phyloP scores from a whole-genome alignment of 768 basidiomycete genomes.

The Flagelloscypha sp. region DNA sequence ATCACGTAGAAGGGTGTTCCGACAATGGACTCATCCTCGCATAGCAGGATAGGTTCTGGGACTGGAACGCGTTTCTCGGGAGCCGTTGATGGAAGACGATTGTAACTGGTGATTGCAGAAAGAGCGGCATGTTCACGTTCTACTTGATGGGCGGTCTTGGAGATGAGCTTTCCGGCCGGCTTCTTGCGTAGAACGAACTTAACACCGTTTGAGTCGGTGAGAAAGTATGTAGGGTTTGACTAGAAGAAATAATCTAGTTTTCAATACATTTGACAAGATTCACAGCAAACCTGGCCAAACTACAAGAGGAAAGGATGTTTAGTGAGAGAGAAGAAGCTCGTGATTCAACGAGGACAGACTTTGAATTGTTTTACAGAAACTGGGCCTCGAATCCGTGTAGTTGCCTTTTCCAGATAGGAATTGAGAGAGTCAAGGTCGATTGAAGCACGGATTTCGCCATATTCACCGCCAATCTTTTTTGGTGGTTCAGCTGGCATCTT shows the following conservation, averaged over 20 bases:
- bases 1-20: constrained; percentile 95
- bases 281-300: constrained; percentile 77
- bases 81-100: constrained; percentile 44
- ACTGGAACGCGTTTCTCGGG: constrained; percentile 62
- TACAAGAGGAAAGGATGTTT: constrained; percentile 18
- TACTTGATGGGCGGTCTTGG: constrained; percentile 88
- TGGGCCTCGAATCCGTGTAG: constrained; percentile 49
- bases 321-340: background rate
- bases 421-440: constrained; percentile 62
- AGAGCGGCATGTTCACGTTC: constrained; percentile 89
- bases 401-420: constrained; percentile 50
- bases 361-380: constrained; percentile 89
- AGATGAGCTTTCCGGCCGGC: constrained; percentile 80
- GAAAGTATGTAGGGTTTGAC: constrained; percentile 96
- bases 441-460: constrained; percentile 61
- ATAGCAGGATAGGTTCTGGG: constrained; percentile 76
- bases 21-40: constrained; percentile 67
- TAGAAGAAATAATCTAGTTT: constrained; percentile 21
- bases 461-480: constrained; percentile 63
- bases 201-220: constrained; percentile 66
- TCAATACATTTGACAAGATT: constrained; percentile 1
- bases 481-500: constrained; percentile 7
- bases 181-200: constrained; percentile 87
- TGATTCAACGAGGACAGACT: constrained; percentile 29
- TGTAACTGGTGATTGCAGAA: constrained; percentile 67